Evolutionary conservation across 148 eudicot species (phyloP), one percentile per base, ranked within the genome.

Genomic region (Chenopodium suecicum): DNA sequence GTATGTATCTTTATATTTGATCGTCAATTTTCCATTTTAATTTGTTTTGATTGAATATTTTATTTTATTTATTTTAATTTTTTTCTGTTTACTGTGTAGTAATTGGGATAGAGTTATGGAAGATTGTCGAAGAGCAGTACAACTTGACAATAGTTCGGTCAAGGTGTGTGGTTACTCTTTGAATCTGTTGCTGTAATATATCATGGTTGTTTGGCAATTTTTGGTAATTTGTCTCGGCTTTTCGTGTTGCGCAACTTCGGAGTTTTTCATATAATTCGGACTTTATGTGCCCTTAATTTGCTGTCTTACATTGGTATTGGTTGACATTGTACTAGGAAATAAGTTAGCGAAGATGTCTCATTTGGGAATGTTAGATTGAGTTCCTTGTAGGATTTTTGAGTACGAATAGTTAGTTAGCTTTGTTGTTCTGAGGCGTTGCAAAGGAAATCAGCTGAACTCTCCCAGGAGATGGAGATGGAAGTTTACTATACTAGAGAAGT

Each of bases 91-190:
- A 29, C 73, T 87, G 16, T 52, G 8, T 66, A 95, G 98, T 86
- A 89, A 91, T 77, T 95, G 98, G 98, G 69, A 75, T 8, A 90
- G 86, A 86, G 96, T 92, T 79, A 96, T 93, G 81, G 97, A 92
- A 87, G 97, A 95, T 88, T 91, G 96, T 84, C 84, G 87, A 81
- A 90, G 70, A 84, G 98, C 95, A 37, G 86, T 93, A 82, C 90
- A 89, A 70, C 97, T 95, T 76, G 97, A 93, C 85, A 81, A 81
- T 84, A 80, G 83, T 66, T 93, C 96, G 79, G 89, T 93, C 58
- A 95, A 95, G 98, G 98, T 95, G 17, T 46, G 86, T 79, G 81
- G 1, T 71, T 6, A 11, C 19, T 48, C 22, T 27, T 48, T 69
- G 63, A 78, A 23, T 9, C 7, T 14, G 20, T 23, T 47, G 52